These are phyloP conservation scores for Cyberlindnera misumaiensis DNA, from an alignment of 805 yeast species.

Conservation along the genomic window DNA sequence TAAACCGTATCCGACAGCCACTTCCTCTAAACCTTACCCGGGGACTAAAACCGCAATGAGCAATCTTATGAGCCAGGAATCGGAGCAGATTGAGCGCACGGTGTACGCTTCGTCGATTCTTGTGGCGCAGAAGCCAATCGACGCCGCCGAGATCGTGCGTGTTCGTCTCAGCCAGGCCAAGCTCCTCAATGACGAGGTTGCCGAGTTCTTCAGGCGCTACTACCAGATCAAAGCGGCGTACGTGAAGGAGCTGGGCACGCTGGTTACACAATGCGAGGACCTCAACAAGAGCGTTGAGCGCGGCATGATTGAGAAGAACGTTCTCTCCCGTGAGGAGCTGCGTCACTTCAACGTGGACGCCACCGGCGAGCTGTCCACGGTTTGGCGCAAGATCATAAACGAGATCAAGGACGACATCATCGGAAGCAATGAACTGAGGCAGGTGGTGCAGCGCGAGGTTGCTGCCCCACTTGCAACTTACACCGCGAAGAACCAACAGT, in stretches of 20 bases:
- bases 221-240: slow-evolving; percentile 20
- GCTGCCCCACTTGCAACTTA: slow-evolving; percentile 47
- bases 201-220: slow-evolving; percentile 49
- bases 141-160: slow-evolving; percentile 52
- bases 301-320: slow-evolving; percentile 33
- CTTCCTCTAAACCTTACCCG: too few relatives aligned
- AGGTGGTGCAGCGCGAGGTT: slow-evolving; percentile 45
- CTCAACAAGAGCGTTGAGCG: slow-evolving; percentile 27
- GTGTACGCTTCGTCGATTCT: slow-evolving; percentile 34
- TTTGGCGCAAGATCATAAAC: slow-evolving; percentile 39
- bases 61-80: too few relatives aligned
- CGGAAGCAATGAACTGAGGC: slow-evolving; percentile 42
- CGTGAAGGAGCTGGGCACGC: slow-evolving; percentile 14
- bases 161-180: slow-evolving; percentile 51
- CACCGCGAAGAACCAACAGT: slow-evolving; percentile 45
- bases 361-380: slow-evolving; percentile 35
- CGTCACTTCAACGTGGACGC: slow-evolving; percentile 44
- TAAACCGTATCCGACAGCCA: too few relatives aligned
- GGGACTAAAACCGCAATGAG: too few relatives aligned
- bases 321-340: slow-evolving; percentile 35
- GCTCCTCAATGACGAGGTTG: slow-evolving; percentile 51
- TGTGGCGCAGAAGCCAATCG: slow-evolving; percentile 44
- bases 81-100: slow-evolving; percentile 21
- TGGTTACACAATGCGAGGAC: slow-evolving; percentile 22
- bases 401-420: slow-evolving; percentile 39